Evolutionary conservation across 2,329 filamentous ascomycete genomes (phyloP).

Genomic region (Cladosporium sp.): DNA sequence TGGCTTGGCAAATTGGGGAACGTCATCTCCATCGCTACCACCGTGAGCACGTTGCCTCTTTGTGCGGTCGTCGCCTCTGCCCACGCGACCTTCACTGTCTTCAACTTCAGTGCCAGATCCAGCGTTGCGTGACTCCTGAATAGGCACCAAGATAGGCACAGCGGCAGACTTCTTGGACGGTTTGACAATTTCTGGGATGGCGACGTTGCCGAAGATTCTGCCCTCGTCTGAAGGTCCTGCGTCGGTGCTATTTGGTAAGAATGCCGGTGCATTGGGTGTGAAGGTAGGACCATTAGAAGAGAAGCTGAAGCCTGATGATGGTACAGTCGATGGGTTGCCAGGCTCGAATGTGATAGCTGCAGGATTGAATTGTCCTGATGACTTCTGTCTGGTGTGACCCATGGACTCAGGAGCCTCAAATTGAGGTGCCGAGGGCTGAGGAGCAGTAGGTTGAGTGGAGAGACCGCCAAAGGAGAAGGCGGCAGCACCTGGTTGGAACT

Average conservation of each 20-base stretch:
- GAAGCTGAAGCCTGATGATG: constrained; percentile 40
- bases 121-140: constrained; percentile 28
- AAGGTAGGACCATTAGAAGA: constrained; percentile 31
- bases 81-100: constrained; percentile 61
- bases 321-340: constrained; percentile 26
- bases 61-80: constrained; percentile 65
- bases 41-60: constrained; percentile 71
- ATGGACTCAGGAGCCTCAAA: not conserved
- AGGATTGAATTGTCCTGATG: constrained; percentile 60
- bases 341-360: constrained; percentile 45
- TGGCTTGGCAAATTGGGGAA: constrained; percentile 69
- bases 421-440: not conserved
- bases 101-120: constrained; percentile 44
- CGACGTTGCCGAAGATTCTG: constrained; percentile 43
- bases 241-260: constrained; percentile 32
- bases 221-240: constrained; percentile 40
- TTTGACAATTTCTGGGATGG: constrained; percentile 66
- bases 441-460: constrained; percentile 49
- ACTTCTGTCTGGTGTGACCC: constrained; percentile 28
- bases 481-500: constrained; percentile 34
- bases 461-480: constrained; percentile 3
- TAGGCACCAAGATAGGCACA: constrained; percentile 68
- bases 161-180: constrained; percentile 75
- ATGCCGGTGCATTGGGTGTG: constrained; percentile 30
- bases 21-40: constrained; percentile 67